Evolutionary conservation across 345 rosid species (phyloP).

Genomic region (Erucastrum elatum): DNA sequence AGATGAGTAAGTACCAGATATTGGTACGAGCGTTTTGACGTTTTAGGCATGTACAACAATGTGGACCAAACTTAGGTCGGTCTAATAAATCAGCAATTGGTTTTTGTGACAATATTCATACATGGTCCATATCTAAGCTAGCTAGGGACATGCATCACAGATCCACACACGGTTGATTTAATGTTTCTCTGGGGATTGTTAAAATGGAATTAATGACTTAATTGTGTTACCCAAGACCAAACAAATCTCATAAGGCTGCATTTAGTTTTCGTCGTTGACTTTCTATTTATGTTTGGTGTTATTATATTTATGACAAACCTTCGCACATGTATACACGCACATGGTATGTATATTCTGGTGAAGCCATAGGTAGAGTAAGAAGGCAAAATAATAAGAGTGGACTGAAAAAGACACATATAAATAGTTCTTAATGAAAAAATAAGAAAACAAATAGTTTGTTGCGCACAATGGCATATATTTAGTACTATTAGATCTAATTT

Average conservation of each 20-base stretch:
- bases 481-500: constrained; percentile 11
- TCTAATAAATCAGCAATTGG: constrained; percentile 2
- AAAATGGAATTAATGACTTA: constrained; percentile 10
- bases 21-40: constrained; percentile 33
- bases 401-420: constrained; percentile 22
- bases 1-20: constrained; percentile 19
- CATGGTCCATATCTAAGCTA: constrained; percentile 9
- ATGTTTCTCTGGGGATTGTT: constrained; percentile 21
- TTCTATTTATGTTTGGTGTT: neutral
- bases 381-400: constrained; percentile 37
- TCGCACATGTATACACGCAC: constrained; percentile 16
- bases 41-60: neutral
- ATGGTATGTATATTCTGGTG: constrained; percentile 37
- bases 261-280: constrained; percentile 26
- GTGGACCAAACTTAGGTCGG: constrained; percentile 26
- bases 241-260: constrained; percentile 14
- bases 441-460: constrained; percentile 16
- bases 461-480: constrained; percentile 38
- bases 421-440: neutral
- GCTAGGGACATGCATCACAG: constrained; percentile 21
- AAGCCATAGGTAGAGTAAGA: constrained; percentile 51
- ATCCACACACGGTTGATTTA: neutral
- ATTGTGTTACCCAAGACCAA: constrained; percentile 22
- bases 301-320: neutral
- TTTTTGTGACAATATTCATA: constrained; percentile 1